Conservation (phyloP, 371 early-diverging fungal genomes). For the Mortierella sp. region DNA sequence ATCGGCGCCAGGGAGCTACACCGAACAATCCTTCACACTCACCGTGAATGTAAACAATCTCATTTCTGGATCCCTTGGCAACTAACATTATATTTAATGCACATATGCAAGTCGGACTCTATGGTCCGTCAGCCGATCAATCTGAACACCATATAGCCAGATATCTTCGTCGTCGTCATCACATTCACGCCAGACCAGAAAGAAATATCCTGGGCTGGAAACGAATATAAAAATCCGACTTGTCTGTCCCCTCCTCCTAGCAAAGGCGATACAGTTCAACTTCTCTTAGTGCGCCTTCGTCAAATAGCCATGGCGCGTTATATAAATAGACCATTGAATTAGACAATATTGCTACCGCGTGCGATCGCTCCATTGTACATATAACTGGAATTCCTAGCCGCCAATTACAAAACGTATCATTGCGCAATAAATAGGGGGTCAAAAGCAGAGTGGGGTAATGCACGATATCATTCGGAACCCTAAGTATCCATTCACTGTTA, state of each 20-base stretch:
- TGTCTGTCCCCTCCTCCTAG: conserved; percentile 7
- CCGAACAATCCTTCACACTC: conserved; percentile 1
- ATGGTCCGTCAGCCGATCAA: neutral
- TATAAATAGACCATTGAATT: no score
- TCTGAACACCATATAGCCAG: neutral
- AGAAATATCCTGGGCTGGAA: conserved; percentile 4
- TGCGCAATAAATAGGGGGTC: no score
- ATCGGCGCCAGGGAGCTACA: neutral
- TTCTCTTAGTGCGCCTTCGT: conserved; percentile 16
- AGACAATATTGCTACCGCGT: no score
- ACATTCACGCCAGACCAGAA: neutral
- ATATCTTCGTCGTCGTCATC: conserved; percentile 6
- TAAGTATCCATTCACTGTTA: no score
- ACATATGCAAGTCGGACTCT: neutral
- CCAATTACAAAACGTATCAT: no score
- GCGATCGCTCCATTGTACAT: no score
- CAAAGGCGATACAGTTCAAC: conserved; percentile 1
- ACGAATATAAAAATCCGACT: neutral
- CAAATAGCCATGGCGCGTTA: neutral
- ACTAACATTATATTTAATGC: neutral
- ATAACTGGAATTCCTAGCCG: no score
- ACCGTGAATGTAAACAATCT: neutral
- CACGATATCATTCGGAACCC: no score
- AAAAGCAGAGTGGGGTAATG: no score
- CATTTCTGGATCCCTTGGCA: conserved; percentile 13